Evolutionary conservation across 345 rosid genomes (phyloP), one percentile per base, ranked within the genome.

Genomic region (Camelina sativa): DNA sequence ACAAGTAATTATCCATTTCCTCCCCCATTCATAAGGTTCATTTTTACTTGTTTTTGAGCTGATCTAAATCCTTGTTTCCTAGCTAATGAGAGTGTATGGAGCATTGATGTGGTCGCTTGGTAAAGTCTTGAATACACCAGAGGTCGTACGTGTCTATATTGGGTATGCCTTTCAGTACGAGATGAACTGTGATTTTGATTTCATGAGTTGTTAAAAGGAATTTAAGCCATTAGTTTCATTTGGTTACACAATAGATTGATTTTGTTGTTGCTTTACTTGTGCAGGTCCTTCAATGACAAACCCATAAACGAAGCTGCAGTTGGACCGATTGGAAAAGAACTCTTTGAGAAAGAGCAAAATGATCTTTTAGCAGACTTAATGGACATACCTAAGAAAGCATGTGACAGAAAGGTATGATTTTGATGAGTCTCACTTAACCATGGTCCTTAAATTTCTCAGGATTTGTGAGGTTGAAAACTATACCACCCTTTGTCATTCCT

Each of bases 31-130:
- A 48, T 58, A 71, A 56, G 23, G 67, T 58, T 47, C 6, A 10
- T 23, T 30, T 65, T 23, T 22, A 65, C 37, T 20, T 16, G 2
- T 43, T 50, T 9, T 12, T 50, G 23, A 41, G 34, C 37, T 13
- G 19, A n/a, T 73, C 37, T 13, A 41, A 72, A 67, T 11, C 30
- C 0, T 60, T 30, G 5, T 15, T 65, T n/a, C 11, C 38, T 78
- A 95, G 98, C 81, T 95, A 23, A 95, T 95, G 99, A 92, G 98
- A 75, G 99, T 92, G 10, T 90, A 95, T 76, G 99, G 99, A 72
- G 98, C 97, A 60, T 65, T 95, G 60, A 90, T 95, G 97, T 95
- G 98, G 98, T 95, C 99, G 4, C 96, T 95, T 40, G 97, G 99
- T 60, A 95, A 90, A 81, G 98, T 95, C 56, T 44, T 95, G 58